phyloP scores from a whole-genome alignment of 805 yeast genomes.

The Pichia scutulata region DNA sequence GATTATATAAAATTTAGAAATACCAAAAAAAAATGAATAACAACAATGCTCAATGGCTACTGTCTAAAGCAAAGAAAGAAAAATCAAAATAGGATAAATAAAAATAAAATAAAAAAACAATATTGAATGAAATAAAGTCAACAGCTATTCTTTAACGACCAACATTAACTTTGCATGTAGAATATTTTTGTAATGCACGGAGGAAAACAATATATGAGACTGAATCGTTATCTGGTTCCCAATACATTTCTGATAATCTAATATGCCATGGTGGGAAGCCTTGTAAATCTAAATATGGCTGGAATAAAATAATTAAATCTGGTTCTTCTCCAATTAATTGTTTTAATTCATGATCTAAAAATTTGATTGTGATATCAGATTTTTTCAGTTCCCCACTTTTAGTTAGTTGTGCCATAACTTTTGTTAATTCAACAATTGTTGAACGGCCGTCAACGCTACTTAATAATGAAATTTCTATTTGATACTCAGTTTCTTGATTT shows the following conservation, averaged over 20 bases:
- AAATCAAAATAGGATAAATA: not conserved
- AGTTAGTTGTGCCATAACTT: conserved; percentile 74
- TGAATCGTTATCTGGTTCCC: conserved; percentile 79
- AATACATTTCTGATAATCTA: conserved; percentile 80
- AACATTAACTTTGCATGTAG: conserved; percentile 78
- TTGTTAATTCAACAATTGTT: conserved; percentile 81
- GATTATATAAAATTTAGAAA: not conserved
- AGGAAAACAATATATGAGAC: conserved; percentile 80
- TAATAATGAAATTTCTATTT: conserved; percentile 58
- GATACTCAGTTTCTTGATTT: conserved; percentile 26
- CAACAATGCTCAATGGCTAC: not conserved
- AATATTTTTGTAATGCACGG: conserved; percentile 65
- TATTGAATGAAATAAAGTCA: too few species aligned
- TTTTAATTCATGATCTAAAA: conserved; percentile 65
- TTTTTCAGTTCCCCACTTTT: conserved; percentile 49
- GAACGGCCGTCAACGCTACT: conserved; percentile 82
- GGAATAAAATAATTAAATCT: conserved; percentile 75
- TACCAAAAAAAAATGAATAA: not conserved
- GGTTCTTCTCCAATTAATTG: conserved; percentile 89
- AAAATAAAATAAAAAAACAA: not conserved
- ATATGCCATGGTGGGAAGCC: conserved; percentile 99
- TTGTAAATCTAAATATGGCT: conserved; percentile 81
- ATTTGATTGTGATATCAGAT: conserved; percentile 63
- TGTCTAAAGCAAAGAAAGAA: not conserved
- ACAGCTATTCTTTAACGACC: conserved; percentile 34